Percentiles rank a stretch among this genome's conserved stretches.
phyloP scores from a whole-genome alignment of 192 early-diverging fungal species.

The Rhizoclosmatium globosum region DNA sequence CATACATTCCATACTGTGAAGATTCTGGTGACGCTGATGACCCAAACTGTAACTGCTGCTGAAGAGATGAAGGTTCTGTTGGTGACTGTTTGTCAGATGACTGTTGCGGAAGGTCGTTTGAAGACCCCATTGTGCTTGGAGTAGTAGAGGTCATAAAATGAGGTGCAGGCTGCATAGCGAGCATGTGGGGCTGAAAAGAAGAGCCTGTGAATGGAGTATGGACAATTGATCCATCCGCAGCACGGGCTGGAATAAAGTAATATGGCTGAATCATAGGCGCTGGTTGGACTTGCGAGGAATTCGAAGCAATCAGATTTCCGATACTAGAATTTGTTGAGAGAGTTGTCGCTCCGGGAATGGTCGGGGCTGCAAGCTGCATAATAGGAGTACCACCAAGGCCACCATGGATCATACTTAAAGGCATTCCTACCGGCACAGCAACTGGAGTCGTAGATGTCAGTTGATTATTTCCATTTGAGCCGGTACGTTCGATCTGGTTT shows the following conservation, averaged over 20 bases:
- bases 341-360: neutral
- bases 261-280: constrained; percentile 29
- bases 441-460: neutral
- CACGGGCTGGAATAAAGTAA: constrained; percentile 22
- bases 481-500: too few relatives aligned
- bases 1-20: neutral
- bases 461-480: too few relatives aligned
- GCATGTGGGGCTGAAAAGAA: neutral
- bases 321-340: neutral
- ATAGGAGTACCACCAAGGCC: neutral
- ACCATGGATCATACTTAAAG: constrained; percentile 1
- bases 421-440: neutral
- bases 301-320: neutral
- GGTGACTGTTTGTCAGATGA: neutral
- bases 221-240: constrained; percentile 17
- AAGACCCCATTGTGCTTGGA: neutral
- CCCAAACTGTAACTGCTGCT: neutral
- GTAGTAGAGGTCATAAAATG: neutral
- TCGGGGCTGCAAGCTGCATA: neutral
- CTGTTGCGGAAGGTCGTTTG: neutral
- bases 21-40: neutral
- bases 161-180: neutral
- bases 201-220: neutral
- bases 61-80: neutral
- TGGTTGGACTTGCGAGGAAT: neutral